Conservation (phyloP, 805 yeast species). For the Wickerhamia fluorescens region DNA sequence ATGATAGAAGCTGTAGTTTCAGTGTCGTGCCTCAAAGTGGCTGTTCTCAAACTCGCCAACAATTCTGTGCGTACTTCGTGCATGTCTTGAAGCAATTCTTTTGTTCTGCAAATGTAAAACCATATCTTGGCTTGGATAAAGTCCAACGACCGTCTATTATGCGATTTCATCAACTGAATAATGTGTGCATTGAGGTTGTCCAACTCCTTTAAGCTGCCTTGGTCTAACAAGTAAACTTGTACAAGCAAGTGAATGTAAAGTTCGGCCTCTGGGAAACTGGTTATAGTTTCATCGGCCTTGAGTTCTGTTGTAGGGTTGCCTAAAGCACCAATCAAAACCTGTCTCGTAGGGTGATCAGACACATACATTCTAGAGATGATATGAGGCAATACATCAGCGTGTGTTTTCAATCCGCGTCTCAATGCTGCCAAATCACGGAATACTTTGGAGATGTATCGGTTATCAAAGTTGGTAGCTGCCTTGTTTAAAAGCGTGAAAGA, state of each 20-base stretch:
- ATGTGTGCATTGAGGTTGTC: conserved; percentile 48
- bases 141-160: conserved; percentile 80
- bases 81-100: conserved; percentile 53
- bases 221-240: conserved; percentile 70
- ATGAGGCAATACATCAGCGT: conserved; percentile 45
- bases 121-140: conserved; percentile 83
- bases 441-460: conserved; percentile 79
- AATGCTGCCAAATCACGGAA: conserved; percentile 75
- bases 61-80: conserved; percentile 61
- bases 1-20: conserved; percentile 87
- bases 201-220: conserved; percentile 40
- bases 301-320: conserved; percentile 30
- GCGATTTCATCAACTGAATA: conserved; percentile 48
- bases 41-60: conserved; percentile 72
- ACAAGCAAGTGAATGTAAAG: conserved; percentile 71
- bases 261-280: conserved; percentile 60
- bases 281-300: conserved; percentile 11
- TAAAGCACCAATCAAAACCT: conserved; percentile 29
- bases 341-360: conserved; percentile 34
- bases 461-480: conserved; percentile 70
- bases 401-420: conserved; percentile 50
- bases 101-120: conserved; percentile 81
- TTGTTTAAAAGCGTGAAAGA: conserved; percentile 45
- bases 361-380: conserved; percentile 55
- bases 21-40: conserved; percentile 84